Conservation (phyloP, 2,329 filamentous ascomycete genomes). For the Beauveria asiatica region DNA sequence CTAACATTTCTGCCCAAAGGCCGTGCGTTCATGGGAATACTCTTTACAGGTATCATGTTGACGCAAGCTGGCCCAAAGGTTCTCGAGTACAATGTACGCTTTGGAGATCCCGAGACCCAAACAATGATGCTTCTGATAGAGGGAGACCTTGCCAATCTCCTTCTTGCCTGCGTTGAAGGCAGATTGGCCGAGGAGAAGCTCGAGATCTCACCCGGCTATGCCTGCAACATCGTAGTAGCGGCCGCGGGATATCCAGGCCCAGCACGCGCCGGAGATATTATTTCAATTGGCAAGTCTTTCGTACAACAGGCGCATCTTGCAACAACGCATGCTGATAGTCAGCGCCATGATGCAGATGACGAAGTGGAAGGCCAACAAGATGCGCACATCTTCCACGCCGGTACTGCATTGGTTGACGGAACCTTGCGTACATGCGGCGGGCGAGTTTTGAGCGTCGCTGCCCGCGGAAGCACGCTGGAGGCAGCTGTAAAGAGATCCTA, state of each 20-base stretch:
- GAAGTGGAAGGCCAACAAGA: not conserved
- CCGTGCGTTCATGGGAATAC: slow-evolving; percentile 52
- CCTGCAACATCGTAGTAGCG: slow-evolving; percentile 77
- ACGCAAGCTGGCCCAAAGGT: slow-evolving; percentile 66
- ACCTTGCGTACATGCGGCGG: not conserved
- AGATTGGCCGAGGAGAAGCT: slow-evolving; percentile 59
- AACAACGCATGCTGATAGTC: not conserved
- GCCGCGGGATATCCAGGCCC: slow-evolving; percentile 59
- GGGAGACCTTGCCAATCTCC: slow-evolving; percentile 74
- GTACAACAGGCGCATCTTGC: not conserved
- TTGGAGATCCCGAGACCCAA: slow-evolving; percentile 83
- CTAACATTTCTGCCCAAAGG: slow-evolving; percentile 9
- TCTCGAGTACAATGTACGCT: slow-evolving; percentile 83
- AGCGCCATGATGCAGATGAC: not conserved
- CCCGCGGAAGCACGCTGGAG: too few species aligned
- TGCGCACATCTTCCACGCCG: not conserved
- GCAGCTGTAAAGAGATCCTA: too few species aligned
- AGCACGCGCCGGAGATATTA: not conserved
- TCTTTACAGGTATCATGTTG: slow-evolving; percentile 82
- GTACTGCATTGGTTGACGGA: not conserved
- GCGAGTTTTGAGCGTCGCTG: not conserved
- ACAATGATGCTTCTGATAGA: slow-evolving; percentile 70
- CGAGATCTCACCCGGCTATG: slow-evolving; percentile 54
- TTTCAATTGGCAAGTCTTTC: not conserved
- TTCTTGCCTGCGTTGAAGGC: slow-evolving; percentile 69